phyloP scores from a whole-genome alignment of 495 filamentous ascomycete species.

The Xylaria palmicola region DNA sequence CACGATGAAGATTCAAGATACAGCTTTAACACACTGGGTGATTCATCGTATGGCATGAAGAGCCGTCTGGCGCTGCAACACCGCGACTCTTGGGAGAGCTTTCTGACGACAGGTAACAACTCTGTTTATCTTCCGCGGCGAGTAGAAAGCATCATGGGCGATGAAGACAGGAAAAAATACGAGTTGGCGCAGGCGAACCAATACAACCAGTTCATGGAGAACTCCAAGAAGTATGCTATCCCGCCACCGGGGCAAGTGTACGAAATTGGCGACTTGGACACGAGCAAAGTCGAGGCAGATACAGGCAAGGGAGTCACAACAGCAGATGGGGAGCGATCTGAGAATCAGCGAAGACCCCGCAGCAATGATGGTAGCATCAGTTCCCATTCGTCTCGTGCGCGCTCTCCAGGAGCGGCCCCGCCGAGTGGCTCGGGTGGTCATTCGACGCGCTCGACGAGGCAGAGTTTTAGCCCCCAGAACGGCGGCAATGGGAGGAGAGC shows the following conservation, averaged over 20 bases:
- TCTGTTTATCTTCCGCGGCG: conserved; percentile 71
- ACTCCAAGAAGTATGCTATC: conserved; percentile 52
- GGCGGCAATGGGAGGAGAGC: conserved; percentile 6
- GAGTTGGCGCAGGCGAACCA: conserved; percentile 65
- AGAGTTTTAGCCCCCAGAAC: not conserved
- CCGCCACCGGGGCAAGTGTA: conserved; percentile 51
- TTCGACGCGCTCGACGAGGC: conserved; percentile 6
- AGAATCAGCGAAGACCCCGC: conserved; percentile 27
- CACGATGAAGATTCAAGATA: conserved; percentile 62
- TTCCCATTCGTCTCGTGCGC: conserved; percentile 23
- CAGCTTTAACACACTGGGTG: conserved; percentile 43
- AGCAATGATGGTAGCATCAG: conserved; percentile 31
- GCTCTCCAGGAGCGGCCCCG: conserved; percentile 19
- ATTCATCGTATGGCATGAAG: conserved; percentile 20
- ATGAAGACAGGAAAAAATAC: conserved; percentile 72
- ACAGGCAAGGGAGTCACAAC: conserved; percentile 8
- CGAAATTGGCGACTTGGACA: conserved; percentile 52
- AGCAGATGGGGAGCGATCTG: conserved; percentile 15
- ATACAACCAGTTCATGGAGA: conserved; percentile 39
- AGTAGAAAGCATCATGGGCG: conserved; percentile 81
- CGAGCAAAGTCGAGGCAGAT: conserved; percentile 48
- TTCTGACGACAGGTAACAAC: conserved; percentile 60
- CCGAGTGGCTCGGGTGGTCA: conserved; percentile 13
- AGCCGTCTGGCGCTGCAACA: conserved; percentile 49
- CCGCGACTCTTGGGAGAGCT: conserved; percentile 70